Percentiles rank a stretch among this genome's conserved stretches.
phyloP scores from a whole-genome alignment of 2,329 filamentous ascomycete genomes.

The Exophiala oligosperma region DNA sequence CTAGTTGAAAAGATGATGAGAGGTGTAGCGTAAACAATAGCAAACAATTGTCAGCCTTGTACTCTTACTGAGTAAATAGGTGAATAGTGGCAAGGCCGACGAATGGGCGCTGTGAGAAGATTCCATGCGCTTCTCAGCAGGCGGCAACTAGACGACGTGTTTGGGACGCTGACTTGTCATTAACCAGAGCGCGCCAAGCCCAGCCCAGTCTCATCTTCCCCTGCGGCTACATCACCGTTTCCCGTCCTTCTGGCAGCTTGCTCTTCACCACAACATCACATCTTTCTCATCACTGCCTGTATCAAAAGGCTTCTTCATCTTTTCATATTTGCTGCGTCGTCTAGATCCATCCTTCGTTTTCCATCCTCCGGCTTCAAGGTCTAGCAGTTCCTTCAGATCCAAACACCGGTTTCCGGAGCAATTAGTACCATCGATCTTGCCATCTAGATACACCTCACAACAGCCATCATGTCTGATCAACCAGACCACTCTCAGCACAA shows the following conservation, averaged over 20 bases:
- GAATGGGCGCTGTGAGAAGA: slow-evolving; percentile 6
- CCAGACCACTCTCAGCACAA: slow-evolving; percentile 64
- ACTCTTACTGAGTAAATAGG: not conserved
- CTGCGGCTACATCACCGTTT: slow-evolving; percentile 12
- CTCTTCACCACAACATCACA: slow-evolving; percentile 11
- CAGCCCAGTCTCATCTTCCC: slow-evolving; percentile 1
- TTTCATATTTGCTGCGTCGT: not conserved
- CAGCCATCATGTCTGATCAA: slow-evolving; percentile 68
- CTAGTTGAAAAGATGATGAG: not conserved
- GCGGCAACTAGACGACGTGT: slow-evolving; percentile 24
- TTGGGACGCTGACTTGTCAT: slow-evolving; percentile 10
- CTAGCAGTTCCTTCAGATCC: not conserved
- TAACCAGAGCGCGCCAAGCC: slow-evolving; percentile 19
- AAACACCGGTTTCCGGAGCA: not conserved
- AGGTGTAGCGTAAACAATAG: not conserved
- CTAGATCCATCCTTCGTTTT: not conserved
- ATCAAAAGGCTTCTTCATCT: slow-evolving; percentile 15
- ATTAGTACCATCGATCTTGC: too few species aligned
- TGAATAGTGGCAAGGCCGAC: slow-evolving; percentile 3
- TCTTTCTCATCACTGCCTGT: slow-evolving; percentile 6
- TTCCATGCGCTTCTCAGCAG: slow-evolving; percentile 18
- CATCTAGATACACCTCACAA: slow-evolving; percentile 2
- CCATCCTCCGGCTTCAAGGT: not conserved
- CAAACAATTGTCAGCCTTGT: not conserved
- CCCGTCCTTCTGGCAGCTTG: not conserved